Evolutionary conservation across 768 basidiomycete genomes (phyloP).

Genomic region (Auricularia auricula-judae): DNA sequence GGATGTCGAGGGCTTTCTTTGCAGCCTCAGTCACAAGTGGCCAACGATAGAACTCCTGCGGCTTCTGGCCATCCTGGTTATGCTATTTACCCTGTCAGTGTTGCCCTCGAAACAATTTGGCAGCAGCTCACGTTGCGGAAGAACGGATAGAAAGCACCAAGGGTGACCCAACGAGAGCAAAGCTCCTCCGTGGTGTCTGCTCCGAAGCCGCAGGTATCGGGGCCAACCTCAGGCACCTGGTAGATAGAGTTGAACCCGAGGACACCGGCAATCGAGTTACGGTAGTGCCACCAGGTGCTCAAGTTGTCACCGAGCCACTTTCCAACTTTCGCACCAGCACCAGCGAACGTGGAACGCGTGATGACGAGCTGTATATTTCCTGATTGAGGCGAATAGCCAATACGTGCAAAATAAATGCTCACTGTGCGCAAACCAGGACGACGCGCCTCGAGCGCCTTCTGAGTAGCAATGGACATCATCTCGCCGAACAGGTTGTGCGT

Average conservation of each 20-base stretch:
- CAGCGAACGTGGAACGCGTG: slow-evolving; percentile 64
- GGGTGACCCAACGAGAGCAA: slow-evolving; percentile 66
- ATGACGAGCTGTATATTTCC: slow-evolving; percentile 33
- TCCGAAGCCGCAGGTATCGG: slow-evolving; percentile 64
- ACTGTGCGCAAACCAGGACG: slow-evolving; percentile 44
- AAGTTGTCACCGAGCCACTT: slow-evolving; percentile 65
- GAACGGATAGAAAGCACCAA: slow-evolving; percentile 72
- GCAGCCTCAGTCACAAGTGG: slow-evolving; percentile 45
- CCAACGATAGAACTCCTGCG: slow-evolving; percentile 65
- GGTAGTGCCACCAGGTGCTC: slow-evolving; percentile 41
- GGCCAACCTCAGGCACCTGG: slow-evolving; percentile 67
- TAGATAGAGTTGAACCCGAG: slow-evolving; percentile 54
- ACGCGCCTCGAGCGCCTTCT: slow-evolving; percentile 48
- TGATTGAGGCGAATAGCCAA: neutral
- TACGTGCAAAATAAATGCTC: slow-evolving; percentile 1
- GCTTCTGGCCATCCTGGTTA: neutral
- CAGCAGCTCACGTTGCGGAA: slow-evolving; percentile 40
- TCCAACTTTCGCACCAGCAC: slow-evolving; percentile 54
- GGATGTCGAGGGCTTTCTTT: slow-evolving; percentile 45
- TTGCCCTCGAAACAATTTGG: too few species aligned
- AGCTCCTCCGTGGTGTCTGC: slow-evolving; percentile 54
- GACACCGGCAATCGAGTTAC: slow-evolving; percentile 51
- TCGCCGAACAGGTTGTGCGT: slow-evolving; percentile 52
- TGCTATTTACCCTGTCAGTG: neutral
- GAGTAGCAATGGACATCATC: slow-evolving; percentile 59